Evolutionary conservation across 352 stramenopile genomes (phyloP).

Genomic region (Globisporangium carolinianum): DNA sequence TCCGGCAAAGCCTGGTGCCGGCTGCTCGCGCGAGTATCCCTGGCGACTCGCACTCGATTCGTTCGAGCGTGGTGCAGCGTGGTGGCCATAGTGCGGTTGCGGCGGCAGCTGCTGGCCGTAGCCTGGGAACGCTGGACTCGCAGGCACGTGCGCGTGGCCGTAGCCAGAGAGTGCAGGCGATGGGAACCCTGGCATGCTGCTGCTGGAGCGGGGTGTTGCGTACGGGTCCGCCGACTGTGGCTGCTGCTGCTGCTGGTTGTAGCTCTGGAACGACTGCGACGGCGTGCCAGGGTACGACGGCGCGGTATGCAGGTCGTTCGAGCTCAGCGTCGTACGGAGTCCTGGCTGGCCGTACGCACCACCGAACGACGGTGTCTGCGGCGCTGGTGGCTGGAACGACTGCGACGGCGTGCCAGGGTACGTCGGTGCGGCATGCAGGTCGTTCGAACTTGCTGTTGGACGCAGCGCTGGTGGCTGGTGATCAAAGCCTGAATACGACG

Average conservation of each 20-base stretch:
- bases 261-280: conserved; percentile 15
- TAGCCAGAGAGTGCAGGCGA: conserved; percentile 6
- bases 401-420: conserved; percentile 20
- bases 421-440: conserved; percentile 12
- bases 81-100: neutral
- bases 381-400: conserved; percentile 17
- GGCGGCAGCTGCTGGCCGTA: conserved; percentile 7
- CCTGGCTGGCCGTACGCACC: neutral
- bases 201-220: conserved; percentile 8
- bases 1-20: neutral
- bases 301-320: conserved; percentile 13
- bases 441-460: conserved; percentile 12
- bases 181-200: conserved; percentile 1
- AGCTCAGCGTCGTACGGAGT: conserved; percentile 4
- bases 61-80: conserved; percentile 12
- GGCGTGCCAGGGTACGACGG: conserved; percentile 22
- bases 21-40: neutral
- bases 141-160: neutral
- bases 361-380: conserved; percentile 5
- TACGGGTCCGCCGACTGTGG: conserved; percentile 7
- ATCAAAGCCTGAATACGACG: conserved; percentile 3
- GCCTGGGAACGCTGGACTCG: neutral
- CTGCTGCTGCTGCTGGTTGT: conserved; percentile 6
- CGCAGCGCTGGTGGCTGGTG: neutral
- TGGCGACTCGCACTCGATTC: conserved; percentile 9